Evolutionary conservation across 805 yeast genomes (phyloP).

Genomic region (Sugiyamaella floridensis): DNA sequence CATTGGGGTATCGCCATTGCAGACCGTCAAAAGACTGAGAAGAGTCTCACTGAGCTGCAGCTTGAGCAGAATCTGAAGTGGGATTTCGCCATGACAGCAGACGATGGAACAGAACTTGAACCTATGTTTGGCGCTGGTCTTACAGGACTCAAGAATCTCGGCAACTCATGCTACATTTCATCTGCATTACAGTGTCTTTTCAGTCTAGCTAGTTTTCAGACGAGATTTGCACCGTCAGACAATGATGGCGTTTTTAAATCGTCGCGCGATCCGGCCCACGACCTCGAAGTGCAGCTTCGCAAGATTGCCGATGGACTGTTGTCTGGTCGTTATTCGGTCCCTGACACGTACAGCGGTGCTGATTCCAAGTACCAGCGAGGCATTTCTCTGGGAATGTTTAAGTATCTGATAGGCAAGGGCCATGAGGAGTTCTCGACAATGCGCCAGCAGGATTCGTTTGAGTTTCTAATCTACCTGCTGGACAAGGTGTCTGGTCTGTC

Average conservation of each 20-base stretch:
- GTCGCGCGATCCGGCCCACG: constrained; percentile 47
- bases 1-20: constrained; percentile 62
- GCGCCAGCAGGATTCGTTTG: constrained; percentile 94
- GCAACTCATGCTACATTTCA: constrained; percentile 87
- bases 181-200: constrained; percentile 73
- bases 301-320: constrained; percentile 74
- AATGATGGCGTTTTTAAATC: constrained; percentile 10
- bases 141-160: constrained; percentile 83
- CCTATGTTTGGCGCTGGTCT: constrained; percentile 70
- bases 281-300: constrained; percentile 65
- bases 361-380: constrained; percentile 55
- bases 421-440: constrained; percentile 80
- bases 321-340: constrained; percentile 66
- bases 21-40: constrained; percentile 65
- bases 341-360: constrained; percentile 31
- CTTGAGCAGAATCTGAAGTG: constrained; percentile 88
- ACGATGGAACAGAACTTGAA: constrained; percentile 54
- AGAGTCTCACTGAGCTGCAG: constrained; percentile 79
- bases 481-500: constrained; percentile 44
- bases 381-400: constrained; percentile 68
- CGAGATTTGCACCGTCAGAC: constrained; percentile 17
- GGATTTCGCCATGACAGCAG: constrained; percentile 79
- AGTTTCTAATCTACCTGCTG: constrained; percentile 64
- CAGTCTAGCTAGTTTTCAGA: constrained; percentile 31
- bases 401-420: constrained; percentile 64